Conservation (phyloP, 163 green algal species). For the Prototheca cutis region DNA sequence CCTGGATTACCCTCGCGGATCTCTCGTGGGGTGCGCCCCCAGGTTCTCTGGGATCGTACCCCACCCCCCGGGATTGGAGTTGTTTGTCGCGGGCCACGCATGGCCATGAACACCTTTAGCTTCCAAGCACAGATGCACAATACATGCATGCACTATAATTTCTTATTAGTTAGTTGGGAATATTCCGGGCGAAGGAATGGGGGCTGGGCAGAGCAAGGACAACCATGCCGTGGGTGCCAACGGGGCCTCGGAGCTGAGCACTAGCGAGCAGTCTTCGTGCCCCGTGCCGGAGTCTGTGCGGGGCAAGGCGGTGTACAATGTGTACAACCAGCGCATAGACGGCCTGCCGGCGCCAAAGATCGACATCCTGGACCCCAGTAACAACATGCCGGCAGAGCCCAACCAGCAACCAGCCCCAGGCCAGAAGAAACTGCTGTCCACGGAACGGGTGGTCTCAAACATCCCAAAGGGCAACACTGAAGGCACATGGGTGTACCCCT, state of each 20-base stretch:
- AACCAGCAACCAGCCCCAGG: conserved; percentile 79
- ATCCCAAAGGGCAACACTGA: conserved; percentile 90
- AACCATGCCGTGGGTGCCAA: not conserved
- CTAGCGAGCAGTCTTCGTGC: conserved; percentile 20
- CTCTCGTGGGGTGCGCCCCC: too few relatives aligned
- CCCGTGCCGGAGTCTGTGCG: conserved; percentile 44
- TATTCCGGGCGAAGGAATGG: conserved; percentile 3
- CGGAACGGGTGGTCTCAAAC: conserved; percentile 51
- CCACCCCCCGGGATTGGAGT: too few relatives aligned
- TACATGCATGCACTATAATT: too few relatives aligned
- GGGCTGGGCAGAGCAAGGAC: not conserved
- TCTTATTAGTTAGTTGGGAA: too few relatives aligned
- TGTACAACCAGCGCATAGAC: conserved; percentile 80
- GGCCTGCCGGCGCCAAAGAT: conserved; percentile 7
- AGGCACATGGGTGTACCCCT: conserved; percentile 82
- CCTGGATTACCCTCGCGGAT: too few relatives aligned
- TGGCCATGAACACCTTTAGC: too few relatives aligned
- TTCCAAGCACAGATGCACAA: too few relatives aligned
- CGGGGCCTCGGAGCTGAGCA: not conserved
- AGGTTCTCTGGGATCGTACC: too few relatives aligned
- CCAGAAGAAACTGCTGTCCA: conserved; percentile 71
- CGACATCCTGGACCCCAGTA: conserved; percentile 58
- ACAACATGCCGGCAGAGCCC: conserved; percentile 82
- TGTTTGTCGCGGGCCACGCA: too few relatives aligned
- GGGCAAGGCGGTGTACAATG: conserved; percentile 71